Conservation (phyloP, 2,329 filamentous ascomycete genomes). For the Fusarium sp. region DNA sequence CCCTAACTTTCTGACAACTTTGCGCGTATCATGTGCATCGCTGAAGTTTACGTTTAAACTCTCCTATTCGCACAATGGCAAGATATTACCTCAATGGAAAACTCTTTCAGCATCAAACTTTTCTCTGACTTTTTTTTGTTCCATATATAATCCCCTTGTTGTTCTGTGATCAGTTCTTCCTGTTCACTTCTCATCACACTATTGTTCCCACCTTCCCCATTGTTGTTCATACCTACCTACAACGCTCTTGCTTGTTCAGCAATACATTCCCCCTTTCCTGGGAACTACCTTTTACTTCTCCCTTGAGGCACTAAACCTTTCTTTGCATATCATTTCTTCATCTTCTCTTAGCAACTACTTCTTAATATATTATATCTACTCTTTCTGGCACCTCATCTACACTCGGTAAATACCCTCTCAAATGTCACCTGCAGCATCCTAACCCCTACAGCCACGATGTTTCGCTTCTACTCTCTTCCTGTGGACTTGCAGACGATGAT, state of each 20-base stretch:
- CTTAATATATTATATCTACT: too few relatives aligned
- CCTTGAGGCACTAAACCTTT: too few relatives aligned
- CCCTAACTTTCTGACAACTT: neutral
- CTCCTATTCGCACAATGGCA: neutral
- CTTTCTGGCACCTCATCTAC: too few relatives aligned
- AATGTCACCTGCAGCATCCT: too few relatives aligned
- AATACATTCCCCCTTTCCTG: neutral
- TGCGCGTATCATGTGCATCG: neutral
- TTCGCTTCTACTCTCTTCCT: constrained; percentile 3
- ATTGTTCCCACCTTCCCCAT: neutral
- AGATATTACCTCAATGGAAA: neutral
- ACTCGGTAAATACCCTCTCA: too few relatives aligned
- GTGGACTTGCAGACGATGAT: constrained; percentile 1
- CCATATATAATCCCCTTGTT: neutral
- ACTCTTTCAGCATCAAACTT: neutral
- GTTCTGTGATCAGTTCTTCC: neutral
- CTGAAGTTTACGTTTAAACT: neutral
- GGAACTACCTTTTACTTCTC: too few relatives aligned
- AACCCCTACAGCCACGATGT: too few relatives aligned
- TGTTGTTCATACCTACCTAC: too few relatives aligned
- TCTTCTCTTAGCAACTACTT: neutral
- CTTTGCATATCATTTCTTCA: too few relatives aligned
- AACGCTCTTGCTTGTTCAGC: neutral
- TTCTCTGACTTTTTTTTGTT: neutral
- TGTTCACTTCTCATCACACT: neutral